Conservation (phyloP, 2,329 filamentous ascomycete genomes). For the Neodidymelliopsis sp. region DNA sequence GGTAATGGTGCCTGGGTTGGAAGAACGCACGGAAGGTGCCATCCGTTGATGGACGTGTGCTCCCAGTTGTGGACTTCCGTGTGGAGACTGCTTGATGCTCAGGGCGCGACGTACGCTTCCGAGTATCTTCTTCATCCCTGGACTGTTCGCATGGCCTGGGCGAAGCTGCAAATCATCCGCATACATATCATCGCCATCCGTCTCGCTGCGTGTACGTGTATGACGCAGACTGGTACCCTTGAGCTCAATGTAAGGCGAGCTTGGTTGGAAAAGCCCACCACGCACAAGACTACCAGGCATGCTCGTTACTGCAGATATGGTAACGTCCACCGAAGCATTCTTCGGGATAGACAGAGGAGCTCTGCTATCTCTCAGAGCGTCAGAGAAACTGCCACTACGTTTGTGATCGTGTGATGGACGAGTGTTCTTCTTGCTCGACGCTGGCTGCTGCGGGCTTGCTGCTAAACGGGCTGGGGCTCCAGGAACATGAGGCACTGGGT, state of each 20-base stretch:
- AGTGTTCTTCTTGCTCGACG: constrained; percentile 35
- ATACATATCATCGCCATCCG: constrained; percentile 38
- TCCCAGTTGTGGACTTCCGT: constrained; percentile 34
- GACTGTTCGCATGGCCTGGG: constrained; percentile 46
- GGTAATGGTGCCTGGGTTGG: constrained; percentile 37
- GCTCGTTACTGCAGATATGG: constrained; percentile 66
- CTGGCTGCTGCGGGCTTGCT: constrained; percentile 38
- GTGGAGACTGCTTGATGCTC: constrained; percentile 62
- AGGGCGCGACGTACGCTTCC: constrained; percentile 85
- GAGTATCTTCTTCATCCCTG: constrained; percentile 84
- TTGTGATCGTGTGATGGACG: constrained; percentile 66
- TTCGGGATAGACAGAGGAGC: constrained; percentile 60
- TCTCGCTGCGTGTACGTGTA: constrained; percentile 42
- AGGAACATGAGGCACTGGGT: constrained; percentile 43
- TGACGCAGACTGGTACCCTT: constrained; percentile 39
- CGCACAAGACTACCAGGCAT: constrained; percentile 86
- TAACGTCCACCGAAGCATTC: constrained; percentile 49
- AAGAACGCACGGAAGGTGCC: constrained; percentile 35
- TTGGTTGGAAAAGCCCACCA: constrained; percentile 83
- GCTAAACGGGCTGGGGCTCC: constrained; percentile 39
- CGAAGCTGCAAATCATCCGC: constrained; percentile 31
- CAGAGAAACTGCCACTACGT: constrained; percentile 85
- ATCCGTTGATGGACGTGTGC: constrained; percentile 30
- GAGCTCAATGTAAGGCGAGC: constrained; percentile 78
- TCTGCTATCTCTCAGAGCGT: constrained; percentile 77